phyloP scores from a whole-genome alignment of 805 yeast genomes.

The Saccharomycopsis selenospora region DNA sequence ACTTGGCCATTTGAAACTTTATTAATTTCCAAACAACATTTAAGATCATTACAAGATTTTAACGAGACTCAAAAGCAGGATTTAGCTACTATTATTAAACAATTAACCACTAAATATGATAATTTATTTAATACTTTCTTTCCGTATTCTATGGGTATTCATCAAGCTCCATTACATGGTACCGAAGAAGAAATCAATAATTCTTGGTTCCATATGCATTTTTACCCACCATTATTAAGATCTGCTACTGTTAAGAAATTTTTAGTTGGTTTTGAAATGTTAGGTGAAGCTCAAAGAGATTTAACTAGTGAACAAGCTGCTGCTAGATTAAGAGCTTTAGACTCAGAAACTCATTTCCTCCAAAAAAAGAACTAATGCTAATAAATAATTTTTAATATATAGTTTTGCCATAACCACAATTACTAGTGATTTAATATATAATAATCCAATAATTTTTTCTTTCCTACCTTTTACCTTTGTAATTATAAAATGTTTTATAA shows the following conservation, averaged over 20 bases:
- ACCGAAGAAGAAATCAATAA: constrained; percentile 36
- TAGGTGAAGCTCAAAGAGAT: constrained; percentile 67
- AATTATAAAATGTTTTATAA: too few species aligned
- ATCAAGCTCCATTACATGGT: constrained; percentile 58
- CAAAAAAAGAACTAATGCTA: too few species aligned
- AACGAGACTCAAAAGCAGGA: constrained; percentile 41
- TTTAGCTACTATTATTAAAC: constrained; percentile 47
- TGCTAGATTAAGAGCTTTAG: constrained; percentile 39
- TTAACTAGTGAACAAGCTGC: constrained; percentile 66
- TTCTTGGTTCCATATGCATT: constrained; percentile 66
- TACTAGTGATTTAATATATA: too few species aligned
- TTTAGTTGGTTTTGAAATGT: constrained; percentile 63
- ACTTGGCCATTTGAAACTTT: constrained; percentile 76
- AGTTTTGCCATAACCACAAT: too few species aligned
- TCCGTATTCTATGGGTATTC: constrained; percentile 79
- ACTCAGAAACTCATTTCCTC: constrained; percentile 27
- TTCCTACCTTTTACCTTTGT: too few species aligned
- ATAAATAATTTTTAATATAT: too few species aligned
- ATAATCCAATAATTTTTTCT: too few species aligned
- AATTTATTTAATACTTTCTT: constrained; percentile 61
- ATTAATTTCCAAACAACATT: constrained; percentile 49
- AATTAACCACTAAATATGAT: constrained; percentile 58
- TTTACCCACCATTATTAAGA: constrained; percentile 70
- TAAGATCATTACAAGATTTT: constrained; percentile 43
- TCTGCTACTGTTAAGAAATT: constrained; percentile 71